A percentile compares a stretch with the other conserved stretches of the same genome.
These are phyloP conservation scores for Pseudopediastrum boryanum DNA, from an alignment of 139 green algal species.

Conservation along the genomic window DNA sequence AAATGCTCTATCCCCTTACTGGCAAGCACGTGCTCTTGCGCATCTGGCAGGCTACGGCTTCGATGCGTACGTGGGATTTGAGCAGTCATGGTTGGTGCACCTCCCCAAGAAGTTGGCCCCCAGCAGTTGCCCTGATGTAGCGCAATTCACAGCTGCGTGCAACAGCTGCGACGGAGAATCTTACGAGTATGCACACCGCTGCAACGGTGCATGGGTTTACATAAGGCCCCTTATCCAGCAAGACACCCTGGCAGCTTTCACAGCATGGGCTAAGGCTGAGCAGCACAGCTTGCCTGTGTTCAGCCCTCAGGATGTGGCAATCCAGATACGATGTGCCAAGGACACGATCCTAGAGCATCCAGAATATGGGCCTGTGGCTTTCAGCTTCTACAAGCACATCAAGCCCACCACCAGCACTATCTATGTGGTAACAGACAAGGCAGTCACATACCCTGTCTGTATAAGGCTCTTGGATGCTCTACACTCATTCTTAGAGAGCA, in stretches of 20 bases:
- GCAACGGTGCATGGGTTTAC: conserved; percentile 12
- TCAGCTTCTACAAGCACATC: conserved; percentile 35
- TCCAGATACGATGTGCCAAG: conserved; percentile 15
- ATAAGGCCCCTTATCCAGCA: conserved; percentile 23
- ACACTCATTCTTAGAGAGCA: neutral
- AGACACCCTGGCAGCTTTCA: conserved; percentile 24
- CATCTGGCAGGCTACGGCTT: conserved; percentile 25
- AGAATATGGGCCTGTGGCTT: conserved; percentile 28
- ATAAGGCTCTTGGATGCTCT: neutral
- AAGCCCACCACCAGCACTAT: conserved; percentile 1
- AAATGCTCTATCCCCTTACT: conserved; percentile 26
- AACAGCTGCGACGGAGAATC: neutral
- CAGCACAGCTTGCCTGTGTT: conserved; percentile 6
- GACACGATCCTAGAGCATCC: conserved; percentile 20
- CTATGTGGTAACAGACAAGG: neutral
- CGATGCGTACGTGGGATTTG: conserved; percentile 14
- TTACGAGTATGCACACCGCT: conserved; percentile 27
- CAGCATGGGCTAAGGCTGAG: neutral
- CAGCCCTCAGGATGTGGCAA: conserved; percentile 8
- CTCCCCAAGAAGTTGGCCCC: conserved; percentile 23
- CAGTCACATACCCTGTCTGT: neutral
- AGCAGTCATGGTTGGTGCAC: conserved; percentile 16
- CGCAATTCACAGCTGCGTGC: conserved; percentile 1
- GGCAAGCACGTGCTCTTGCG: conserved; percentile 27
- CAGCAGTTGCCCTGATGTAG: neutral